These are phyloP conservation scores for Stachybotrys chartarum DNA, from an alignment of 2,329 filamentous ascomycete species.

Conservation along the genomic window DNA sequence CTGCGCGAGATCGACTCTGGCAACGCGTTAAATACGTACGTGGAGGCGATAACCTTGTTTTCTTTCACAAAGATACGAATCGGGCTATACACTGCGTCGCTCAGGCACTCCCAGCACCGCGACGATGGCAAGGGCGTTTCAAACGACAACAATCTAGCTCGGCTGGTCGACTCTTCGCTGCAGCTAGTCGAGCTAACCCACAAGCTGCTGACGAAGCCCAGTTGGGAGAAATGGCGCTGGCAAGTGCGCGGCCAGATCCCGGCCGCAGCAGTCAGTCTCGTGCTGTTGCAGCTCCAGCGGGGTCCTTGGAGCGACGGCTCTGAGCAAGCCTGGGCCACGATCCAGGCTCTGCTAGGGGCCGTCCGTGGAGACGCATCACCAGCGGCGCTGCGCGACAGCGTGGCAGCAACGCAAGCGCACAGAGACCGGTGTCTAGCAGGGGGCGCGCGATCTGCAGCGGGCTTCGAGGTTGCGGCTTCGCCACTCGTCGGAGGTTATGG, in stretches of 20 bases:
- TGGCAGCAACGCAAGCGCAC: no score
- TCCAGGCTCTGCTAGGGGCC: neutral
- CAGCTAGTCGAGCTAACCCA: conserved; percentile 12
- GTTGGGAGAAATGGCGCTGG: conserved; percentile 19
- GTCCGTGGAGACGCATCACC: neutral
- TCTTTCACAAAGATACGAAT: conserved; percentile 20
- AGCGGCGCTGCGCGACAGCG: neutral
- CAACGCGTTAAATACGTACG: conserved; percentile 8
- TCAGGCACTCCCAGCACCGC: neutral
- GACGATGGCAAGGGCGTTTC: neutral
- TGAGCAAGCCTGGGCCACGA: conserved; percentile 3
- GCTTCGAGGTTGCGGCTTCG: no score
- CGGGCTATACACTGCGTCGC: conserved; percentile 7
- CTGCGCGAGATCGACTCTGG: conserved; percentile 5
- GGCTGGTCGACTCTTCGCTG: conserved; percentile 6
- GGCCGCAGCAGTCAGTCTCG: conserved; percentile 16
- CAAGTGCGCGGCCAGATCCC: conserved; percentile 18
- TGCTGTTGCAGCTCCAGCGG: conserved; percentile 12
- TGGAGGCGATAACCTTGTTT: conserved; percentile 12
- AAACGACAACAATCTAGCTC: neutral
- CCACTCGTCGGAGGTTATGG: no score
- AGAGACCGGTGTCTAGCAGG: no score
- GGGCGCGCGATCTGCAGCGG: no score
- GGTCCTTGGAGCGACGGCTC: conserved; percentile 13
- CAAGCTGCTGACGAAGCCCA: conserved; percentile 10